Evolutionary conservation across 495 filamentous ascomycete genomes (phyloP).

Genomic region (Daldinia decipiens): DNA sequence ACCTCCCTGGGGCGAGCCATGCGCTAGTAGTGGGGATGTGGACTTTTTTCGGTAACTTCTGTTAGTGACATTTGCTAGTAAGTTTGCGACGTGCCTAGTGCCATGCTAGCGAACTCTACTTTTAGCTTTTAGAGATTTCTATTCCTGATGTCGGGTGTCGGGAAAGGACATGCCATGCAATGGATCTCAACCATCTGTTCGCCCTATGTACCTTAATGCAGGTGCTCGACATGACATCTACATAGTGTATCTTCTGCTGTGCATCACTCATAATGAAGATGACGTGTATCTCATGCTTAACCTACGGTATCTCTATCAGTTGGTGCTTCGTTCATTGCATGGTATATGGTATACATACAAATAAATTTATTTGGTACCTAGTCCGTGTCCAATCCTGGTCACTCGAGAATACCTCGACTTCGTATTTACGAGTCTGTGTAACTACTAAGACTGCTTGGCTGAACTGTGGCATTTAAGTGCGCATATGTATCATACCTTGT

Average conservation of each 20-base stretch:
- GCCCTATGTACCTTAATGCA: background rate
- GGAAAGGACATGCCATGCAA: slow-evolving; percentile 1
- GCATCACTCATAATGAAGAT: no score
- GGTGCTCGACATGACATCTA: slow-evolving; percentile 1
- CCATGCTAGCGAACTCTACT: slow-evolving; percentile 27
- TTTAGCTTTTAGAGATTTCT: slow-evolving; percentile 31
- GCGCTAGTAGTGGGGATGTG: slow-evolving; percentile 16
- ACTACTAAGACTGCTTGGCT: background rate
- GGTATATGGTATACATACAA: no score
- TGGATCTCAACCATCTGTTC: background rate
- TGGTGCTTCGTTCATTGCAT: no score
- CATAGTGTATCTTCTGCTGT: slow-evolving; percentile 20
- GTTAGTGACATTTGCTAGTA: slow-evolving; percentile 40
- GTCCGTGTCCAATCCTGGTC: background rate
- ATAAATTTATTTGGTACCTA: background rate
- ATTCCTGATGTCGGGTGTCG: background rate
- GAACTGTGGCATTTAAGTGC: background rate
- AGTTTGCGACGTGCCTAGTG: slow-evolving; percentile 5
- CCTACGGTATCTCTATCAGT: no score
- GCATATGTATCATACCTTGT: no score
- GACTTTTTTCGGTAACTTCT: slow-evolving; percentile 32
- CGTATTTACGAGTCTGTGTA: background rate
- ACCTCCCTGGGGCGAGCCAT: background rate
- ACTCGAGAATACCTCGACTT: background rate
- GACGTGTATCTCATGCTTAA: no score